These are phyloP conservation scores for Dicorynia guianensis DNA, from an alignment of 306 rosid genomes.

Conservation along the genomic window DNA sequence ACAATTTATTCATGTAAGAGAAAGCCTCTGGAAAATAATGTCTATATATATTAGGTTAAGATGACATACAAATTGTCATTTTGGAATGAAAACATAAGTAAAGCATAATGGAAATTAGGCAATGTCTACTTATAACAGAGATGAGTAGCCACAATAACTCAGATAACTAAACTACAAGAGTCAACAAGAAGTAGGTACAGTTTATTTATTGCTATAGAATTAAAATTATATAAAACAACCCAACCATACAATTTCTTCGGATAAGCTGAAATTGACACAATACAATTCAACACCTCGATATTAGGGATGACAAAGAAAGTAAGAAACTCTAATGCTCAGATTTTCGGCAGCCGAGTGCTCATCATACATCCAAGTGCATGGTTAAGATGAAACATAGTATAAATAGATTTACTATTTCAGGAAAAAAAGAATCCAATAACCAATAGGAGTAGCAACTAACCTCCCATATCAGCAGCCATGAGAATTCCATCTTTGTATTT, in stretches of 20 bases:
- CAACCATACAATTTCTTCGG: background rate
- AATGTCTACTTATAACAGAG: background rate
- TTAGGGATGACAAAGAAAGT: background rate
- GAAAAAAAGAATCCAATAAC: background rate
- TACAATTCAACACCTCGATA: background rate
- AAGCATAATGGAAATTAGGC: background rate
- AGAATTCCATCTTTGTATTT: constrained; percentile 96
- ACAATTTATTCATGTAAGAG: background rate
- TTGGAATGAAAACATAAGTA: background rate
- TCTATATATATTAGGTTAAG: background rate
- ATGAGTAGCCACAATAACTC: background rate
- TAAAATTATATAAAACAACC: background rate
- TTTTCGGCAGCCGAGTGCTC: background rate
- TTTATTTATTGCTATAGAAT: background rate
- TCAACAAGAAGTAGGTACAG: background rate
- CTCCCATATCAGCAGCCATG: constrained; percentile 97
- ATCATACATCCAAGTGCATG: background rate
- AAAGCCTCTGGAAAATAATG: background rate
- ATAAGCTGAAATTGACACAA: constrained; percentile 8
- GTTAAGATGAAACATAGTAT: background rate
- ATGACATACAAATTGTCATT: background rate
- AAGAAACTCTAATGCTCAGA: background rate
- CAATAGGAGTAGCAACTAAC: constrained; percentile 47
- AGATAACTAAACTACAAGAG: background rate
- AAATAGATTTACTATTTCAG: background rate